These are phyloP conservation scores for Cutaneotrichosporon cutaneum DNA, from an alignment of 1,284 basidiomycete species.

Conservation along the genomic window DNA sequence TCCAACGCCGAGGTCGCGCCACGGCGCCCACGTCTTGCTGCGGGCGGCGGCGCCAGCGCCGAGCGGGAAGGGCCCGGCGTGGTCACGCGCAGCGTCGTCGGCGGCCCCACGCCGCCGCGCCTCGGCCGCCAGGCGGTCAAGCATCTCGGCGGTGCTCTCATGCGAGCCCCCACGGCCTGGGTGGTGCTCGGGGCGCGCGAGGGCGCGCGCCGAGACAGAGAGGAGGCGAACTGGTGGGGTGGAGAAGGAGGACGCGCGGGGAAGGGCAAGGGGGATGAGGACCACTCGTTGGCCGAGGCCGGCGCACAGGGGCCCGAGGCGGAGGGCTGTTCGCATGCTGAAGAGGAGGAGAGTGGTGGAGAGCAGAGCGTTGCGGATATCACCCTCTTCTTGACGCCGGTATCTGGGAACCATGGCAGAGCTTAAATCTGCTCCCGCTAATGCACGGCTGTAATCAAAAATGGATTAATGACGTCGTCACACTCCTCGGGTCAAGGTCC, in stretches of 20 bases:
- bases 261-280: neutral
- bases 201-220: neutral
- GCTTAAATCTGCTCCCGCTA: neutral
- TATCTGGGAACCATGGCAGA: neutral
- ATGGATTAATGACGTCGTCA: neutral
- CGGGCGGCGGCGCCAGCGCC: conserved; percentile 63
- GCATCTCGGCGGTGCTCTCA: conserved; percentile 31
- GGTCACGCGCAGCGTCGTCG: conserved; percentile 30
- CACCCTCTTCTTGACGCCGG: neutral
- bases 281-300: neutral
- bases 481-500: too few relatives aligned
- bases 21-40: conserved; percentile 57
- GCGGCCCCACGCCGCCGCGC: conserved; percentile 23
- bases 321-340: conserved; percentile 2
- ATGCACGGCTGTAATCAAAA: neutral
- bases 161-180: conserved; percentile 7
- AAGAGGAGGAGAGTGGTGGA: neutral
- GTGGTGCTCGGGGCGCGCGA: conserved; percentile 5
- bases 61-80: conserved; percentile 76
- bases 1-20: conserved; percentile 74
- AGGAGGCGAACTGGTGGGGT: neutral
- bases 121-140: conserved; percentile 30
- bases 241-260: neutral
- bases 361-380: neutral
- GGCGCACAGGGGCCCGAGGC: conserved; percentile 5